Evolutionary conservation across 1,284 basidiomycete species (phyloP), one percentile per base, ranked within the genome.

Genomic region (Cystobasidium sp.): DNA sequence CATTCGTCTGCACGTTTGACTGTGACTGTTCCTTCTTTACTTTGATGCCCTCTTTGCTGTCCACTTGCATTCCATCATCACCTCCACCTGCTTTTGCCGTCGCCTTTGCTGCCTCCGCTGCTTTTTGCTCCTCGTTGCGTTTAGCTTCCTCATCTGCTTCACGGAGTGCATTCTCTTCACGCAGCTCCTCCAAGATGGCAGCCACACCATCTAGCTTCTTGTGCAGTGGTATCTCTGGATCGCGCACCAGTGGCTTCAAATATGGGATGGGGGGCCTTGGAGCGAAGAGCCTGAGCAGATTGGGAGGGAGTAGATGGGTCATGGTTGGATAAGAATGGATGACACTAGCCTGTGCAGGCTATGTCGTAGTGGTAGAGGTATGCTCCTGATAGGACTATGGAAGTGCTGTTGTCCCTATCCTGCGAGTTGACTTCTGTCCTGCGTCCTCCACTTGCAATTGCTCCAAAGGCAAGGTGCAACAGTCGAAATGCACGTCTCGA

Each of bases 271-370:
- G 91, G 1, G 94, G 92, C 18, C 94, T 89, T 16, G 94, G 94
- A 0, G 93, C 91, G 82, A 97, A 97, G 78, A 97, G 90, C 83
- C 94, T 93, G 82, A 97, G 88, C 65, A 97, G 88, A 83, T 97
- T 96, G 9, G 93, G 93, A 6, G 94, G 94, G 55, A 97, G 87
- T 51, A 95, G 77, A 70, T 81, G 80, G 3, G 80, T 80, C 76
- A 78, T 71, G 10, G 14, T 10, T 12, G 51, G 31, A 44, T 16
- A 10, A 16, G 20, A 6, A 14, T 31, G 3, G 58, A n/a, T 41
- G 49, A 20, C 18, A 47, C n/a, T 43, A 53, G 47, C 31, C 61
- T 63, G 37, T 63, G 44, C 61, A 47, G 61, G 6, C 37, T 43
- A 41, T 62, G 55, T 37, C 31, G 10, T 3, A n/a, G 24, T 58